Evolutionary conservation across 331 rosid genomes (phyloP).

Genomic region (Phaseolus coccineus): DNA sequence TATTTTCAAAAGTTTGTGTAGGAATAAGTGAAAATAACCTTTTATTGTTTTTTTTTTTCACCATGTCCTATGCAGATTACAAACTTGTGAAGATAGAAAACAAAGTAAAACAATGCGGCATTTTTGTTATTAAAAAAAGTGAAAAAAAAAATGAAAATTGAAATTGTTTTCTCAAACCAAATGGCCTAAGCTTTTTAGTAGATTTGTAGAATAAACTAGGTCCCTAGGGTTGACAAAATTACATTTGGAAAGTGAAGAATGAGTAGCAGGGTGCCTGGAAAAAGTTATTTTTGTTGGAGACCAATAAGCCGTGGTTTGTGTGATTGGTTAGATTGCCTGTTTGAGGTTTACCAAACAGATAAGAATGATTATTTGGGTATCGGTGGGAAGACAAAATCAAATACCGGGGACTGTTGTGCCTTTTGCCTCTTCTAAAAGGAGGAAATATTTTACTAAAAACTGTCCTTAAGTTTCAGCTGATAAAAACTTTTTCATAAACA

Average conservation of each 20-base stretch:
- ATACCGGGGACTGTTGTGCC: neutral
- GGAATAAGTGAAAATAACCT: neutral
- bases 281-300: conserved; percentile 9
- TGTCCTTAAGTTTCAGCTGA: conserved; percentile 2
- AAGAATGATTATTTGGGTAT: conserved; percentile 8
- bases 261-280: conserved; percentile 16
- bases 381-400: conserved; percentile 4
- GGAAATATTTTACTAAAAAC: conserved; percentile 2
- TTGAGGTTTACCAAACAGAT: conserved; percentile 1
- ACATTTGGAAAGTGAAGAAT: conserved; percentile 31
- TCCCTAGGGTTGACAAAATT: conserved; percentile 17
- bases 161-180: neutral
- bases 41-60: neutral
- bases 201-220: conserved; percentile 33
- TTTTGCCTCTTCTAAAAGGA: conserved; percentile 1
- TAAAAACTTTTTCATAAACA: neutral
- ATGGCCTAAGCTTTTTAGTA: neutral
- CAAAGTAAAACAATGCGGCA: neutral
- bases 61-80: neutral
- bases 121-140: neutral
- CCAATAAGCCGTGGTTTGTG: neutral
- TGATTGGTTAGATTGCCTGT: neutral
- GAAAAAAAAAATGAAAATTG: neutral
- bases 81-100: neutral
- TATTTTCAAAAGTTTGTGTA: neutral